Base-by-base conservation (phyloP, 306 rosid species). In the Trifolium dubium region DNA sequence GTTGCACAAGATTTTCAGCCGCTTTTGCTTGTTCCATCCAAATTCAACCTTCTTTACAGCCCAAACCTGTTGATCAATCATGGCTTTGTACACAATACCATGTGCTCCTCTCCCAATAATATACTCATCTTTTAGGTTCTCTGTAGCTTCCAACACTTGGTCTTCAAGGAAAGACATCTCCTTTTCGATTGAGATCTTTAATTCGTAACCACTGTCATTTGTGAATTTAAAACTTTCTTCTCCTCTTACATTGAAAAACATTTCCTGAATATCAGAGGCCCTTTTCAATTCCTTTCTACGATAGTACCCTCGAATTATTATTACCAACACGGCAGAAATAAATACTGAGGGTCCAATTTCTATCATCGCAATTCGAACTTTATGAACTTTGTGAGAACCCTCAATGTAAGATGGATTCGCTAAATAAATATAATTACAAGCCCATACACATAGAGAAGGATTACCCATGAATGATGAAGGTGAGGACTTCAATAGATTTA, bases 61-160 rank as follows among this genome's bases (percentile, higher is more conserved):
- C 78, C 46, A 86, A 71, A 63, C 81, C 71, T 9, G 87, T 28
- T 56, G 78, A 60, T 75, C 79, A 19, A 85, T 29, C 8, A 67
- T 35, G 58, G 89, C 93, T 83, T 83, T 88, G 54, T 92, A 92
- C 43, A 92, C 94, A 39, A 81, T 78, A 79, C 98, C 98, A 69
- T 92, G 96, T 10, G 89, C 89, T 80, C 98, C 98, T 84, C 79
- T 81, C 11, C 98, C 98, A 10, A 92, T 82, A 28, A 92, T 18
- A 80, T 73, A 83, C 29, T 35, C 40, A 7, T 7, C 90, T 90
- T 37, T 81, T 14, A 92, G 82, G 61, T 90, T 84, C 14, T 1
- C 83, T 13, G 96, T 90, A 23, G 91, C 94, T 65, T 85, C 78
- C 86, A 88, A 71, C 8, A 85, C 87, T 74, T 73, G 51, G 61